Evolutionary conservation across 768 basidiomycete species (phyloP).

Genomic region (Phaffia tasmanica): DNA sequence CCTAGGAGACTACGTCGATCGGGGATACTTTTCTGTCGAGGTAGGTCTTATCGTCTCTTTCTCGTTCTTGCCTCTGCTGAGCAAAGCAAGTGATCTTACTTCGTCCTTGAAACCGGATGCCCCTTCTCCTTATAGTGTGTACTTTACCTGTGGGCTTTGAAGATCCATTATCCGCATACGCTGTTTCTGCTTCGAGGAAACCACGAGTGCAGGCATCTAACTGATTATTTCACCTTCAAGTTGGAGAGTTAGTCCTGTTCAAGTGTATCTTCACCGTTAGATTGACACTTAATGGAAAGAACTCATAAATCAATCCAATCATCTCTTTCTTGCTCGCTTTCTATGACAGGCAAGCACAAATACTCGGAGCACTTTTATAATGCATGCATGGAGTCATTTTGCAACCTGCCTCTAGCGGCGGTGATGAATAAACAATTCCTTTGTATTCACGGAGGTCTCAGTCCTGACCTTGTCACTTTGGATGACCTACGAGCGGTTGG

Average conservation of each 20-base stretch:
- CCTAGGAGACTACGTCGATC: slow-evolving; percentile 84
- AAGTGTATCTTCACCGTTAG: not conserved
- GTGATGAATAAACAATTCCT: slow-evolving; percentile 99
- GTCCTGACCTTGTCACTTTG: slow-evolving; percentile 86
- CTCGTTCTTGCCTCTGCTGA: too few species aligned
- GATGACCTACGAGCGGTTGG: slow-evolving; percentile 81
- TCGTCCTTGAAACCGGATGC: not conserved
- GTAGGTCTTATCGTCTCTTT: slow-evolving; percentile 39
- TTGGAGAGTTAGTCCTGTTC: slow-evolving; percentile 65
- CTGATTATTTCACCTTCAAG: slow-evolving; percentile 98
- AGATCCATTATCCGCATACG: slow-evolving; percentile 98
- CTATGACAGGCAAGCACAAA: slow-evolving; percentile 78
- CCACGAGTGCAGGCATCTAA: slow-evolving; percentile 96
- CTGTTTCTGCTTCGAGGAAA: slow-evolving; percentile 94
- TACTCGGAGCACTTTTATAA: slow-evolving; percentile 95
- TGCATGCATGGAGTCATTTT: slow-evolving; percentile 96
- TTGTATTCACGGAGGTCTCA: slow-evolving; percentile 94
- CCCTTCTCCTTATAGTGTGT: slow-evolving; percentile 58
- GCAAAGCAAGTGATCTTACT: not conserved
- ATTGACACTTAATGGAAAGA: not conserved
- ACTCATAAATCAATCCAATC: slow-evolving; percentile 4
- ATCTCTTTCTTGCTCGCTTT: not conserved
- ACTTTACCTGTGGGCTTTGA: slow-evolving; percentile 91
- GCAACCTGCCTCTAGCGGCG: slow-evolving; percentile 84
- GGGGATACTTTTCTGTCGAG: slow-evolving; percentile 89